phyloP scores from a whole-genome alignment of 2,329 filamentous ascomycete genomes.

The Cladosporium sp. region DNA sequence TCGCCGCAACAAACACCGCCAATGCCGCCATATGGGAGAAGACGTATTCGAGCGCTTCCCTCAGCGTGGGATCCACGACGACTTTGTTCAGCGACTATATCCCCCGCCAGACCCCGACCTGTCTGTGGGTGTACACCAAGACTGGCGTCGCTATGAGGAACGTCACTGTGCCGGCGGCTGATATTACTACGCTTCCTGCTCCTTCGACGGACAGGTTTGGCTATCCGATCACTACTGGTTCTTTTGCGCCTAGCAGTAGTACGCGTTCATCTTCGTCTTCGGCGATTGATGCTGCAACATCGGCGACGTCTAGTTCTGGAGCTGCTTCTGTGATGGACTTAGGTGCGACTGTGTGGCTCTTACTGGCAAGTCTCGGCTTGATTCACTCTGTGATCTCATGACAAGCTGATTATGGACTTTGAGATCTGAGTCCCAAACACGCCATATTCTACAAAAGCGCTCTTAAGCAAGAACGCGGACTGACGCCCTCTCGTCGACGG shows the following conservation, averaged over 20 bases:
- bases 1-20: conserved; percentile 20
- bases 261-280: not conserved
- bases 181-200: conserved; percentile 15
- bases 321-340: not conserved
- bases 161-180: conserved; percentile 17
- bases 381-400: no score
- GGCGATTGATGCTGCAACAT: not conserved
- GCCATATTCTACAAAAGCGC: no score
- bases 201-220: conserved; percentile 3
- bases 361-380: not conserved
- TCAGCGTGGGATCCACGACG: conserved; percentile 1
- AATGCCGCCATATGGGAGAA: conserved; percentile 17
- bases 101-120: conserved; percentile 16
- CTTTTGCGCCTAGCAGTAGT: not conserved
- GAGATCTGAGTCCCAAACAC: no score
- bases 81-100: conserved; percentile 15
- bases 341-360: not conserved
- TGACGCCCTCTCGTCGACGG: no score
- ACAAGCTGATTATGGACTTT: no score
- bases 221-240: not conserved
- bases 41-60: conserved; percentile 16
- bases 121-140: conserved; percentile 19
- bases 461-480: no score
- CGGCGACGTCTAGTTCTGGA: not conserved
- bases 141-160: conserved; percentile 15